phyloP scores from a whole-genome alignment of 352 stramenopile species.

The Globisporangium ultimum region DNA sequence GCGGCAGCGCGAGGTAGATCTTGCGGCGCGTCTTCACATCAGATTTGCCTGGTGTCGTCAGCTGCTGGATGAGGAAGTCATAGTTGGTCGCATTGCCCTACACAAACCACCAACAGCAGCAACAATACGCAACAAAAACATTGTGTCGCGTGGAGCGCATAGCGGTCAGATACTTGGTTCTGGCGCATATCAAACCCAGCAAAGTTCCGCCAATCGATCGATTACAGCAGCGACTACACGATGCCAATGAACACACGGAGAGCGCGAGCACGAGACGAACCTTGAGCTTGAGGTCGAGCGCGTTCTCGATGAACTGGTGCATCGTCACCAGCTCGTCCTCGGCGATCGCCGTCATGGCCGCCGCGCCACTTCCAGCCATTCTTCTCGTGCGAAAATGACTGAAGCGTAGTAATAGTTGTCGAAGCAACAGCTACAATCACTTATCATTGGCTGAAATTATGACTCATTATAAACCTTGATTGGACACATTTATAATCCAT shows the following conservation, averaged over 20 bases:
- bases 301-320: constrained; percentile 84
- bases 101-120: not conserved
- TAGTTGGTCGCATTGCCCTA: constrained; percentile 82
- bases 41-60: constrained; percentile 34
- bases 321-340: constrained; percentile 70
- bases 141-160: too few species aligned
- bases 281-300: constrained; percentile 77
- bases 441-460: not conserved
- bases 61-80: constrained; percentile 67
- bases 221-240: too few species aligned
- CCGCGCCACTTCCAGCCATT: constrained; percentile 18
- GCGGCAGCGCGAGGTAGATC: constrained; percentile 69
- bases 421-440: not conserved
- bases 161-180: too few species aligned
- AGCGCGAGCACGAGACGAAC: constrained; percentile 13
- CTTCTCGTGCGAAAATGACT: not conserved
- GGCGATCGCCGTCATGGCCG: constrained; percentile 1
- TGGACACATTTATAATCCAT: not conserved
- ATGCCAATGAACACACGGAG: too few species aligned
- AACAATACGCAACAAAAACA: not conserved
- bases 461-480: not conserved
- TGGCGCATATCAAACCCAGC: not conserved
- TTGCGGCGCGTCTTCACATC: constrained; percentile 50
- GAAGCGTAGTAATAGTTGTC: not conserved
- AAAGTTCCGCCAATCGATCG: too few species aligned